Base-by-base conservation (phyloP, 164 flowering plant genomes). In the Umbilicus rupestris region DNA sequence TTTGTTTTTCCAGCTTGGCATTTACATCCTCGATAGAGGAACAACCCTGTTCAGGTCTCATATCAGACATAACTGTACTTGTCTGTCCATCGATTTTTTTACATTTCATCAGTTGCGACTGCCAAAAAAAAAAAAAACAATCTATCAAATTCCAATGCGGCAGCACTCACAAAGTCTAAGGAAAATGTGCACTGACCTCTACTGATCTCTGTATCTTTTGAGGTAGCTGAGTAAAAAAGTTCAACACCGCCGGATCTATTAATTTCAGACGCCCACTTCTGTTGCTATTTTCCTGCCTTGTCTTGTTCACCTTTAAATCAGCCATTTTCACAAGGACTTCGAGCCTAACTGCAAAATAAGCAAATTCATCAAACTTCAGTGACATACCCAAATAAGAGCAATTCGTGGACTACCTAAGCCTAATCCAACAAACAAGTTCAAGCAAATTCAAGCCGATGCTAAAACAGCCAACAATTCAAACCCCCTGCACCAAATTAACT, bases 1-100 rank as follows among this genome's bases (percentile, higher is more conserved):
- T 39, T 70, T 94, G 98, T 78, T 79, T 84, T 71, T 85, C 91
- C 70, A 81, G 66, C 76, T 79, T 78, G 57, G 68, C 70, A 44
- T 80, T 78, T 69, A 78, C 72, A 39, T 71, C 55, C 37, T 66
- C 35, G 31, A 67, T 55, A 12, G 78, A 45, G 42, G 42, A 24
- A 33, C 31, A 12, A 55, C 33, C 33, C 57, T 16, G 10, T 9
- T 50, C 57, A 20, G 9, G 28, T 15, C 33, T 11, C 33, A 1
- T 12, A 26, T 55, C 35, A 28, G 33, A 26, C 3, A 11, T 28
- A 26, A 26, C 60, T 15, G 19, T 14, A 55, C 19, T 55, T 26
- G 33, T 55, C 17, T 15, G 33, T 28, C 22, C 33, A 15, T 55
- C 33, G 7, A 11, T 0, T 55, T 28, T 55, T 28, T 1, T 12